These are phyloP conservation scores for Cyclanthera cordifolia DNA, from an alignment of 306 rosid genomes.

Conservation along the genomic window DNA sequence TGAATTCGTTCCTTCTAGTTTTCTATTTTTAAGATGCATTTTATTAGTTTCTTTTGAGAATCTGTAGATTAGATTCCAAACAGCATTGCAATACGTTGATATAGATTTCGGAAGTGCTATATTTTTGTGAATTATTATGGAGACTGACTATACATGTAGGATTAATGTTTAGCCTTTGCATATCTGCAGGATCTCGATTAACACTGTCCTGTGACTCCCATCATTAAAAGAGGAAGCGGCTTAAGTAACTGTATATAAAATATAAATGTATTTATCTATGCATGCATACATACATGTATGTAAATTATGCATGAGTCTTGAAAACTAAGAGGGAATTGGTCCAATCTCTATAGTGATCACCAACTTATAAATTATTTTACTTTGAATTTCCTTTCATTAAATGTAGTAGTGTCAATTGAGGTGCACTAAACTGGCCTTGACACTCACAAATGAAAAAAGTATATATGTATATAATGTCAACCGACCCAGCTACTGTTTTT, in stretches of 20 bases:
- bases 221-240: neutral
- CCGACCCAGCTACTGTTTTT: neutral
- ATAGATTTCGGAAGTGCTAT: neutral
- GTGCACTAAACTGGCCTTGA: too few species aligned
- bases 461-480: too few species aligned
- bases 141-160: too few species aligned
- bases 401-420: too few species aligned
- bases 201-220: neutral
- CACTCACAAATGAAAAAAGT: too few species aligned
- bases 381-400: too few species aligned
- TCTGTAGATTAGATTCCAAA: neutral
- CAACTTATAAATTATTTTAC: too few species aligned
- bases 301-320: too few species aligned
- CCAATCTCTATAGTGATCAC: too few species aligned
- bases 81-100: neutral
- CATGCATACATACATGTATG: too few species aligned
- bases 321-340: too few species aligned
- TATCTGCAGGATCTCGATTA: neutral
- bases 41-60: neutral
- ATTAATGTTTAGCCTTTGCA: neutral
- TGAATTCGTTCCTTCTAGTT: neutral
- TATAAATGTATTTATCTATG: neutral
- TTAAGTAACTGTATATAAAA: neutral
- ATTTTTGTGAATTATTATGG: neutral
- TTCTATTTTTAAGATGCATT: neutral